A percentile compares a stretch with the other conserved stretches of the same genome.
Evolutionary conservation across 169 alveolate genomes (phyloP).

Genomic region (Plasmodium fragile): DNA sequence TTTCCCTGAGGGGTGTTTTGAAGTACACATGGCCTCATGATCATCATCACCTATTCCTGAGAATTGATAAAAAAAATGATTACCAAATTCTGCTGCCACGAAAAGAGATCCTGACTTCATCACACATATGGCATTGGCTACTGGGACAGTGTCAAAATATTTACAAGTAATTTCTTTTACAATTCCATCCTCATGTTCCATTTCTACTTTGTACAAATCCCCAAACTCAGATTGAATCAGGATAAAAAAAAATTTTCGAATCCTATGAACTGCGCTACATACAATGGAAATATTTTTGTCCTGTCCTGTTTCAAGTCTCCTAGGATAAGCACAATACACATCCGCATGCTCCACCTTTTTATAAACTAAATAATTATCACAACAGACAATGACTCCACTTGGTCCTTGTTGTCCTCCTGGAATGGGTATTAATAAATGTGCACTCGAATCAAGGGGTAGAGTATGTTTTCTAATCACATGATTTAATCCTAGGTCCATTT

Average conservation of each 20-base stretch:
- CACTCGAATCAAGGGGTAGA: conserved; percentile 87
- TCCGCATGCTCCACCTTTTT: conserved; percentile 95
- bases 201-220: conserved; percentile 93
- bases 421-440: conserved; percentile 94
- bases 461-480: conserved; percentile 96
- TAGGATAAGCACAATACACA: conserved; percentile 94
- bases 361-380: conserved; percentile 96
- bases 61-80: conserved; percentile 93
- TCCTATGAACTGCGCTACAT: conserved; percentile 92
- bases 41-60: conserved; percentile 87
- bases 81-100: conserved; percentile 97
- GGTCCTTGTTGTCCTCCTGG: conserved; percentile 98
- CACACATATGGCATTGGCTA: conserved; percentile 93
- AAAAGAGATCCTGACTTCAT: conserved; percentile 96
- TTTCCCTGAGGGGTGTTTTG: conserved; percentile 90
- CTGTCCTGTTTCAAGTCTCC: conserved; percentile 93
- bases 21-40: conserved; percentile 90
- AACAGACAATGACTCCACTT: conserved; percentile 97
- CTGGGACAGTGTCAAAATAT: conserved; percentile 98
- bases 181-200: conserved; percentile 90
- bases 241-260: conserved; percentile 94
- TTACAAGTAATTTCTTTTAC: conserved; percentile 91
- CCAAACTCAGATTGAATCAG: conserved; percentile 96
- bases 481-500: conserved; percentile 99
- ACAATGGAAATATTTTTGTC: conserved; percentile 91